Conservation (phyloP, 345 rosid genomes). For the Eucalyptus fibrosa region DNA sequence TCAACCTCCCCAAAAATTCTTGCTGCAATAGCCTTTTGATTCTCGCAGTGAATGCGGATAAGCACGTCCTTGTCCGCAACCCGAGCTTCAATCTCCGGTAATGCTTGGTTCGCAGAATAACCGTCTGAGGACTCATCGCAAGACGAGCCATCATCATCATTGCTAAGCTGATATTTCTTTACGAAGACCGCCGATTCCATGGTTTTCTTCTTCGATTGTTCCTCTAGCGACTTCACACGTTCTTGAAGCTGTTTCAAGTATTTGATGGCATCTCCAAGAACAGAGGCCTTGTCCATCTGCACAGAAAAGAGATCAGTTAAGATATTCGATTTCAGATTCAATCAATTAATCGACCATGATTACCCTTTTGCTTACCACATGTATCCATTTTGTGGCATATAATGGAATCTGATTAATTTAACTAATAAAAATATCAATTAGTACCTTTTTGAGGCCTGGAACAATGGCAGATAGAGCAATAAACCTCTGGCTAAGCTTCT, state of each 20-base stretch:
- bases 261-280: slow-evolving; percentile 8
- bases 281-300: slow-evolving; percentile 8
- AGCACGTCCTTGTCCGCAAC: slow-evolving; percentile 3
- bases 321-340: background rate
- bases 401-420: background rate
- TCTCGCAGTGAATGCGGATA: slow-evolving; percentile 5
- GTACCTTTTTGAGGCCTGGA: slow-evolving; percentile 54
- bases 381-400: background rate
- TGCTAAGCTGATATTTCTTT: background rate
- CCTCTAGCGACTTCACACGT: slow-evolving; percentile 1
- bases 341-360: background rate
- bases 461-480: slow-evolving; percentile 45
- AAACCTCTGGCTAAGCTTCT: slow-evolving; percentile 43
- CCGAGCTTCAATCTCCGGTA: slow-evolving; percentile 5
- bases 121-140: background rate
- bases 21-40: background rate
- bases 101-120: background rate
- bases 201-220: background rate
- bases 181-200: background rate
- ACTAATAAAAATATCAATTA: background rate
- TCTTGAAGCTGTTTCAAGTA: slow-evolving; percentile 12
- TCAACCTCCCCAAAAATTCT: slow-evolving; percentile 4
- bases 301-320: background rate
- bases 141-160: background rate
- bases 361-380: background rate